phyloP scores from a whole-genome alignment of 805 yeast genomes.

The Tetrapisispora taiwanensis region DNA sequence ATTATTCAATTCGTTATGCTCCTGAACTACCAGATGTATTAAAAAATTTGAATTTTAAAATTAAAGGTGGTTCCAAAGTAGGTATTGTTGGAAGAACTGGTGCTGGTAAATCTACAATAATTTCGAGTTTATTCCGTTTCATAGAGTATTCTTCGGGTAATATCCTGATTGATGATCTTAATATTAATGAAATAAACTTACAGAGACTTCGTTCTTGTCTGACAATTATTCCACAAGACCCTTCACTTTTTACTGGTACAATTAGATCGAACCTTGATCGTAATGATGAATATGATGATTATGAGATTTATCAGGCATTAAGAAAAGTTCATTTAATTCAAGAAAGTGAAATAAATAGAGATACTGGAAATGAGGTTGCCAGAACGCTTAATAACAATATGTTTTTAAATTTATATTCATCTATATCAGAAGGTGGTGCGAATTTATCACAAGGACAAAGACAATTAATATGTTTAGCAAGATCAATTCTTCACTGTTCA shows the following conservation, averaged over 20 bases:
- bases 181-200: constrained; percentile 62
- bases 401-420: constrained; percentile 46
- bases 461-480: constrained; percentile 63
- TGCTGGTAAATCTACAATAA: constrained; percentile 95
- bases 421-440: constrained; percentile 59
- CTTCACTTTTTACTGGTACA: constrained; percentile 73
- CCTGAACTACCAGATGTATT: constrained; percentile 85
- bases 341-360: constrained; percentile 29
- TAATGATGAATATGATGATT: constrained; percentile 47
- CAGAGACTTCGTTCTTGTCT: constrained; percentile 62
- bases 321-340: constrained; percentile 61
- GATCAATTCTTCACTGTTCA: constrained; percentile 55
- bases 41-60: constrained; percentile 73
- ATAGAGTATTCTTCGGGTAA: constrained; percentile 70
- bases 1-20: constrained; percentile 78
- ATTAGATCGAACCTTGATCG: constrained; percentile 68
- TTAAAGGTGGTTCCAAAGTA: constrained; percentile 66
- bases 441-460: constrained; percentile 75
- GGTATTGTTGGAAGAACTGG: constrained; percentile 98
- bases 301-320: constrained; percentile 59
- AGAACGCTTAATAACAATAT: constrained; percentile 34
- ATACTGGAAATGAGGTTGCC: no score
- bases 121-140: constrained; percentile 81
- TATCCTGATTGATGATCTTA: constrained; percentile 63
- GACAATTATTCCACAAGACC: constrained; percentile 81